Base-by-base conservation (phyloP, 106 monocot genomes). In the Posidonia australis region DNA sequence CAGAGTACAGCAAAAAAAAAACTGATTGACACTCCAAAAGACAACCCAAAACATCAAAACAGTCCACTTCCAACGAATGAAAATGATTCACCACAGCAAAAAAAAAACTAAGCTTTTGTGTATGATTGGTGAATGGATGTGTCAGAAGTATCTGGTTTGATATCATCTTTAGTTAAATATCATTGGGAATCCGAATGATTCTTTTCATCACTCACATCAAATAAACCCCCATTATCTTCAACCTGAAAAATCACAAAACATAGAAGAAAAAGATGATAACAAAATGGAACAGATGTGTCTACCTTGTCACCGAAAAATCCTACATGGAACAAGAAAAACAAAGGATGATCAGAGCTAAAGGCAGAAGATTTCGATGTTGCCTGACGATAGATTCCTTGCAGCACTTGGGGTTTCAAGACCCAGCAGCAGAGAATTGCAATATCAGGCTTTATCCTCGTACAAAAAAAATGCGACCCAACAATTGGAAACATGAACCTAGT, bases 361-460 rank as follows among this genome's bases (percentile, higher is more conserved):
- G 70, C 31, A 70, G 49, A 70, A 52, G 13, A 68, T 16, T 21
- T 67, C 26, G 21, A 22, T 69, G 22, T 69, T 12, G 59, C 69
- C 69, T 69, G 42, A 59, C 45, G 69, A 69, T 69, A 69, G 69
- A 69, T 67, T 69, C 69, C 46, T 28, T 69, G 46, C 57, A 41
- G 59, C 69, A 69, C 42, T 31, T 9, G 13, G 51, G 41, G 14
- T 13, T 24, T 0, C 13, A 32, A 43, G 11, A 18, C 1, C 27
- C 53, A 41, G 20, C 70, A 32, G 13, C 70, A 70, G 32, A 31
- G 61, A 70, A 70, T 51, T 70, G 61, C 70, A 70, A 61, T 70
- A 61, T 48, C 30, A 60, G 70, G 70, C 70, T 4, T 23, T n/a
- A n/a, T n/a, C n/a, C n/a, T n/a, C n/a, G n/a, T n/a, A n/a, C n/a